phyloP scores from a whole-genome alignment of 2,329 filamentous ascomycete genomes.

The Zarea fungicola region DNA sequence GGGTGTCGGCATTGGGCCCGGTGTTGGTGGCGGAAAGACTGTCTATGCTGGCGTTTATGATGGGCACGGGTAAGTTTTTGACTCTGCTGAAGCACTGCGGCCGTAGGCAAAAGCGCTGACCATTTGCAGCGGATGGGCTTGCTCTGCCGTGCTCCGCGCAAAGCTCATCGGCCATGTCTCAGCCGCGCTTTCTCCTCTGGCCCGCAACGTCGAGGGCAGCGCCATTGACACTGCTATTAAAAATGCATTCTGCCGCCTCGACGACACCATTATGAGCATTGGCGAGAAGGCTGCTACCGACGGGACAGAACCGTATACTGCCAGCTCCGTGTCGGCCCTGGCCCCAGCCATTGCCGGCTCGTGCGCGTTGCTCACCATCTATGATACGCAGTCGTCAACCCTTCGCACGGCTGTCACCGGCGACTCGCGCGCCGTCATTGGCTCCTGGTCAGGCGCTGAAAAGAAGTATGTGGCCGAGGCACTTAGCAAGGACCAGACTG shows the following conservation, averaged over 20 bases:
- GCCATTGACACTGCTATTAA: constrained; percentile 51
- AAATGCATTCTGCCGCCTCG: constrained; percentile 50
- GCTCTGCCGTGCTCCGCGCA: constrained; percentile 34
- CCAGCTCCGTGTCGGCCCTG: constrained; percentile 26
- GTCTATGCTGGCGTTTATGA: constrained; percentile 40
- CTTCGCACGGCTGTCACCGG: constrained; percentile 62
- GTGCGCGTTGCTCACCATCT: constrained; percentile 59
- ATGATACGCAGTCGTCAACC: constrained; percentile 47
- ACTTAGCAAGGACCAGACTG: constrained; percentile 62
- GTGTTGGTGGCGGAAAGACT: constrained; percentile 23
- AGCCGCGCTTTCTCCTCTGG: constrained; percentile 26
- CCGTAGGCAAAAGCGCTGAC: constrained; percentile 6
- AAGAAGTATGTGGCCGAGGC: constrained; percentile 44
- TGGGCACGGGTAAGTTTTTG: constrained; percentile 41
- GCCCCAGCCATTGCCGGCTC: constrained; percentile 45
- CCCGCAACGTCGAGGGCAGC: constrained; percentile 32
- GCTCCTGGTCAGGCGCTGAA: constrained; percentile 37
- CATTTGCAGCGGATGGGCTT: constrained; percentile 34
- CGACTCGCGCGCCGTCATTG: constrained; percentile 62
- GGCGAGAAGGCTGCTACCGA: constrained; percentile 29
- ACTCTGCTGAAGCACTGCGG: neutral
- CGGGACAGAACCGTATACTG: constrained; percentile 23
- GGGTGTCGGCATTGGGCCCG: constrained; percentile 27
- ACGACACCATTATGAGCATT: constrained; percentile 47
- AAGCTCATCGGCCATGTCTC: constrained; percentile 39